Base-by-base conservation (phyloP, 768 basidiomycete genomes). In the Rubroboletus satanas region DNA sequence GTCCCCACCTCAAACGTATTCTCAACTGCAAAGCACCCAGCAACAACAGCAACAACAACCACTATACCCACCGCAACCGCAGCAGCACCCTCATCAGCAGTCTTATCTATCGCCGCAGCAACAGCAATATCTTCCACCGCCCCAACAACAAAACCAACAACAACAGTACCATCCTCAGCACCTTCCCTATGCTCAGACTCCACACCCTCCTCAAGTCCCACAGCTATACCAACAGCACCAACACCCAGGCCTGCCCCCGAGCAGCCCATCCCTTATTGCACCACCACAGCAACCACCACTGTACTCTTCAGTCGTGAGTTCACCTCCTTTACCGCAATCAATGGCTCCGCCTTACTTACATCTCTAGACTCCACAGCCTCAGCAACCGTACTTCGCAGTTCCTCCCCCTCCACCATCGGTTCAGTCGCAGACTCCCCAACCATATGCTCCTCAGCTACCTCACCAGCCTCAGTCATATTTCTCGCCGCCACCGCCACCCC, bases 401-500 rank as follows among this genome's bases (percentile, higher is more conserved):
- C 64, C 67, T 28, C 60, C 66, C 2, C 62, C 58, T n/a, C 64
- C 53, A 0, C 60, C 59, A 17, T 29, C 37, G 2, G 23, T 54
- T 38, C 63, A 53, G 18, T 33, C 53, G 11, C 66, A 57, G 47
- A 56, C 55, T 8, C 59, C 58, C 10, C 54, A 56, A 14, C 51
- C 55, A 31, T 28, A 54, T 47, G 21, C 48, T 2, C 48, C 61
- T 33, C 67, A 63, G 46, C 48, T 39, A 57, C 54, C 52, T 51
- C 64, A 53, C 50, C 71, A 64, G 0, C 45, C 59, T 5, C 62
- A 61, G 33, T 58, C 63, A 28, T 49, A 61, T 49, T 55, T 69
- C 43, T 51, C 61, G 18, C 62, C 57, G 35, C 70, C 62, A 2
- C 64, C 65, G 0, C 65, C 64, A 0, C 58, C 66, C 1, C 65